Conservation (phyloP, 176 grass and related monocot species). For the Oryza meyeriana region DNA sequence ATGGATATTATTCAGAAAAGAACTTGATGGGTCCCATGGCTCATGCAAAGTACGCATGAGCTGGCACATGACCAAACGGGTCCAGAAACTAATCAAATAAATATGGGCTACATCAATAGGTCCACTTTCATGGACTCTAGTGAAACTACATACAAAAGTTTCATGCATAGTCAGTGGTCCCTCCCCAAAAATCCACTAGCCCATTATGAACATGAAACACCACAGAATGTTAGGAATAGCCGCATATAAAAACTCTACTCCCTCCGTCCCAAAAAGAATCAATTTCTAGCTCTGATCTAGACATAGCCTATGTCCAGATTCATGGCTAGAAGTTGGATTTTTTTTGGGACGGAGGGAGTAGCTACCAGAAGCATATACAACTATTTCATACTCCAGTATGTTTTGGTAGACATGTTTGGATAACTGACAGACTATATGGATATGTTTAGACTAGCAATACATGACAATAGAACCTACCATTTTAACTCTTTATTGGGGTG, state of each 20-base stretch:
- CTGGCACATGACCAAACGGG: constrained; percentile 23
- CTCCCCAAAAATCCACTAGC: not conserved
- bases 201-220: constrained; percentile 7
- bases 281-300: too few species aligned
- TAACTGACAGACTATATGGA: not conserved
- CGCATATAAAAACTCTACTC: not conserved
- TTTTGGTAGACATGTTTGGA: not conserved
- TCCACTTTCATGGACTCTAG: constrained; percentile 4
- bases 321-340: too few species aligned
- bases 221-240: constrained; percentile 22
- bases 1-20: not conserved
- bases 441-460: not conserved
- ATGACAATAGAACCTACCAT: not conserved
- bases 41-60: constrained; percentile 18
- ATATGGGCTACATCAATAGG: not conserved
- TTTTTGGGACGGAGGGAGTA: too few species aligned
- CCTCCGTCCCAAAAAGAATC: too few species aligned
- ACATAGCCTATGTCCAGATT: too few species aligned
- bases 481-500: not conserved
- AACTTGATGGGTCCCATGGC: not conserved
- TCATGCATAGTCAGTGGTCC: constrained; percentile 17
- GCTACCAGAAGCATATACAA: not conserved
- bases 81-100: constrained; percentile 31
- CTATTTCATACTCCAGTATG: not conserved
- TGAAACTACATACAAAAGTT: constrained; percentile 18